Conservation (phyloP, 306 rosid genomes). For the Ziziphus jujuba region DNA sequence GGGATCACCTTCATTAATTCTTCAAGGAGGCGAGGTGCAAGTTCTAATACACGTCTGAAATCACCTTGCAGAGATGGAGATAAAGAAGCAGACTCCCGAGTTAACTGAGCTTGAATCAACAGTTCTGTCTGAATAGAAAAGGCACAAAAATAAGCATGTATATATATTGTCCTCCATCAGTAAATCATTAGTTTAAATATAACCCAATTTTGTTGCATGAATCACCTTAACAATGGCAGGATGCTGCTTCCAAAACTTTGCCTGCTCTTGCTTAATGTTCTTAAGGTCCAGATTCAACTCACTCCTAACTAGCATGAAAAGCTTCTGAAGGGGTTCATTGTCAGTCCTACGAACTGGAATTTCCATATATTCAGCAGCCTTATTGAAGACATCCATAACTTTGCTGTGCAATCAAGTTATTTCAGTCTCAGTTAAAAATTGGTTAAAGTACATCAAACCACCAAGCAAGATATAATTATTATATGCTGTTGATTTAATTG, state of each 20-base stretch:
- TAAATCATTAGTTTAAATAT: background rate
- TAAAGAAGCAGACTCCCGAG: slow-evolving; percentile 67
- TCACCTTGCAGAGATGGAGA: slow-evolving; percentile 78
- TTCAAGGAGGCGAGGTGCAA: slow-evolving; percentile 96
- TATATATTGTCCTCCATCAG: slow-evolving; percentile 21
- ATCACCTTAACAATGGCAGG: slow-evolving; percentile 93
- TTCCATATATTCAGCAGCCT: slow-evolving; percentile 93
- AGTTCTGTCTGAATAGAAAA: slow-evolving; percentile 75
- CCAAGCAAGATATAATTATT: background rate
- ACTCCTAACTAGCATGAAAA: slow-evolving; percentile 92
- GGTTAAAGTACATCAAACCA: background rate
- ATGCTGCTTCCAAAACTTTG: slow-evolving; percentile 99
- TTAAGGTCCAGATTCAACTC: slow-evolving; percentile 97
- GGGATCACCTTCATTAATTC: slow-evolving; percentile 89
- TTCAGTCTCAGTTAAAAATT: slow-evolving; percentile 3
- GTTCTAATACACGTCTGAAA: slow-evolving; percentile 82
- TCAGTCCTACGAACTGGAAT: slow-evolving; percentile 97
- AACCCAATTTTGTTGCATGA: slow-evolving; percentile 15
- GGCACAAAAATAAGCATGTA: slow-evolving; percentile 30
- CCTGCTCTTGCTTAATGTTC: slow-evolving; percentile 98
- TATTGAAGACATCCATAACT: slow-evolving; percentile 97
- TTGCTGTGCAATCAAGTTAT: slow-evolving; percentile 57
- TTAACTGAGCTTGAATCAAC: slow-evolving; percentile 93
- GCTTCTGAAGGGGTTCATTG: slow-evolving; percentile 91
- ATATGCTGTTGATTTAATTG: background rate